Evolutionary conservation across 2,329 filamentous ascomycete genomes (phyloP).

Genomic region (Orbilia oligospora): DNA sequence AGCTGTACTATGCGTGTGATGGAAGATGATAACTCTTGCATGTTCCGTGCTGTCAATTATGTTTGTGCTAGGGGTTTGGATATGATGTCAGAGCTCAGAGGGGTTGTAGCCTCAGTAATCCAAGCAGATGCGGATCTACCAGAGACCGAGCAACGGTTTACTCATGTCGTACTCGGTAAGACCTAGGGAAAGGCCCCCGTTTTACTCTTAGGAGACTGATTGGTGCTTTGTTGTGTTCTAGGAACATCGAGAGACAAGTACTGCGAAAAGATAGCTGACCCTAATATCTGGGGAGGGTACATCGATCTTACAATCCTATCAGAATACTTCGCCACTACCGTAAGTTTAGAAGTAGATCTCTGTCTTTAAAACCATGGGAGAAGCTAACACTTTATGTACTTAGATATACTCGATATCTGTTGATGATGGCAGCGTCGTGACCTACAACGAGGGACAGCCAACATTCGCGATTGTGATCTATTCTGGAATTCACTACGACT

Average conservation of each 20-base stretch:
- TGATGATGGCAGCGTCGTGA: conserved; percentile 74
- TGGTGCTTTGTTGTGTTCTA: not conserved
- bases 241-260: conserved; percentile 73
- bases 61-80: conserved; percentile 77
- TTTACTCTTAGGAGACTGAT: conserved; percentile 68
- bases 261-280: conserved; percentile 83
- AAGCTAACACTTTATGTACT: conserved; percentile 23
- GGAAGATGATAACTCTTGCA: conserved; percentile 95
- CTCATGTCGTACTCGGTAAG: conserved; percentile 80
- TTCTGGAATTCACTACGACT: conserved; percentile 93
- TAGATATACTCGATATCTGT: conserved; percentile 64
- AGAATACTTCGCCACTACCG: conserved; percentile 84
- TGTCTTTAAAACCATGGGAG: not conserved
- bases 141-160: conserved; percentile 79
- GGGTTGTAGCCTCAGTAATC: conserved; percentile 83
- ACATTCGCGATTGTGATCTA: conserved; percentile 84
- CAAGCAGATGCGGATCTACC: conserved; percentile 67
- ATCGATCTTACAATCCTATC: conserved; percentile 91
- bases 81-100: conserved; percentile 80
- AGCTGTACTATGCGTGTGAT: conserved; percentile 76
- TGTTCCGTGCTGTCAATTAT: conserved; percentile 89
- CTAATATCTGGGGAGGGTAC: conserved; percentile 89
- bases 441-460: conserved; percentile 70
- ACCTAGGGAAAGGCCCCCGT: conserved; percentile 62
- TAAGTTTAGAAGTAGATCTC: conserved; percentile 68